Evolutionary conservation across 2,329 filamentous ascomycete species (phyloP).

Genomic region (Pleoardoris graminearum): DNA sequence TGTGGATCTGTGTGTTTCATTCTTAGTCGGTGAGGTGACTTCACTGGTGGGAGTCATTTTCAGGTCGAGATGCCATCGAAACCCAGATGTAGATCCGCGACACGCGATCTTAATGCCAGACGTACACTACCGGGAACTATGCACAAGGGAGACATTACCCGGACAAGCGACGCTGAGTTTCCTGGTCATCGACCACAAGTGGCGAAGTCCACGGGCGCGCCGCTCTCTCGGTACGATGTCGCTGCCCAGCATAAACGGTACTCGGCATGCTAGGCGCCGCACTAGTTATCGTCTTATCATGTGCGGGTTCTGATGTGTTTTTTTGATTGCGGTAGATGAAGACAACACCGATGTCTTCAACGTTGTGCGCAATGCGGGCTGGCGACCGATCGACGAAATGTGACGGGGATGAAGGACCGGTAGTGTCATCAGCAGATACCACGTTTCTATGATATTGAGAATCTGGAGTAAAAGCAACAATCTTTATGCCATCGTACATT

Average conservation of each 20-base stretch:
- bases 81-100: not conserved
- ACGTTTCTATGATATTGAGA: not conserved
- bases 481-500: not conserved
- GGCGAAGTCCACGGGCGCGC: not conserved
- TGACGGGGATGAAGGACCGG: not conserved
- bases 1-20: too few relatives aligned
- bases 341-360: not conserved
- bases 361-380: not conserved
- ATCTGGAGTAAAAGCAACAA: not conserved
- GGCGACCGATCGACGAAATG: not conserved
- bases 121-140: not conserved
- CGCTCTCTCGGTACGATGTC: not conserved
- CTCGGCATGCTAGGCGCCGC: not conserved
- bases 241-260: not conserved
- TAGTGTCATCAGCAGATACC: not conserved
- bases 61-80: too few relatives aligned
- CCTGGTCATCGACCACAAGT: not conserved
- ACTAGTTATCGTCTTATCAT: not conserved
- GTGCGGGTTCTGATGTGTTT: not conserved
- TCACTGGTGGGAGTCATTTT: too few relatives aligned
- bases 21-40: too few relatives aligned
- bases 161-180: not conserved
- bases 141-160: constrained; percentile 1
- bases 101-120: not conserved
- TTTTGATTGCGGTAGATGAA: constrained; percentile 4